Percentiles rank a stretch among this genome's conserved stretches.
phyloP scores from a whole-genome alignment of 129 eudicot species.

The sunflower (Helianthus annuus) region DNA sequence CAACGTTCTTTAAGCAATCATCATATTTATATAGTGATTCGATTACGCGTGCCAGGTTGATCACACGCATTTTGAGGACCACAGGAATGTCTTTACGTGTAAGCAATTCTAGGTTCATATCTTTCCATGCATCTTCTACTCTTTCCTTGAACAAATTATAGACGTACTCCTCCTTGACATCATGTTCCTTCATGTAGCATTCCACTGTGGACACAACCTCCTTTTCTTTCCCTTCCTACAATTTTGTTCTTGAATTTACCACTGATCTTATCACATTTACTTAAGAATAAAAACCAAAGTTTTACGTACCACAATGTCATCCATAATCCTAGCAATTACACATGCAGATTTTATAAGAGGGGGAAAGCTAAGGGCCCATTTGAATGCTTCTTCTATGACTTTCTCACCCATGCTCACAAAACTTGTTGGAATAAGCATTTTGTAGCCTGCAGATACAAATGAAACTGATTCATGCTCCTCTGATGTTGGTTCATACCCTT shows the following conservation, averaged over 20 bases:
- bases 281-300: neutral
- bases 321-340: slow-evolving; percentile 23
- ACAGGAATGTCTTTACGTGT: slow-evolving; percentile 10
- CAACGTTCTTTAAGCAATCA: slow-evolving; percentile 31
- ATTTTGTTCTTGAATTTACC: neutral
- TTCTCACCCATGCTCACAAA: slow-evolving; percentile 23
- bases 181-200: slow-evolving; percentile 37
- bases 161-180: slow-evolving; percentile 20
- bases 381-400: slow-evolving; percentile 17
- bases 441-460: neutral
- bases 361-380: slow-evolving; percentile 27
- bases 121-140: slow-evolving; percentile 43
- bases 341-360: neutral
- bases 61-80: slow-evolving; percentile 12
- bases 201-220: slow-evolving; percentile 39
- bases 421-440: neutral
- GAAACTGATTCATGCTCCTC: slow-evolving; percentile 23
- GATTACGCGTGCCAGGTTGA: slow-evolving; percentile 25
- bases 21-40: neutral
- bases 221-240: slow-evolving; percentile 34
- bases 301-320: slow-evolving; percentile 36
- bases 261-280: neutral
- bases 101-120: slow-evolving; percentile 24
- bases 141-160: slow-evolving; percentile 16
- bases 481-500: slow-evolving; percentile 22